Evolutionary conservation across 2,329 filamentous ascomycete genomes (phyloP).

Genomic region (Colletotrichum plurivorum): DNA sequence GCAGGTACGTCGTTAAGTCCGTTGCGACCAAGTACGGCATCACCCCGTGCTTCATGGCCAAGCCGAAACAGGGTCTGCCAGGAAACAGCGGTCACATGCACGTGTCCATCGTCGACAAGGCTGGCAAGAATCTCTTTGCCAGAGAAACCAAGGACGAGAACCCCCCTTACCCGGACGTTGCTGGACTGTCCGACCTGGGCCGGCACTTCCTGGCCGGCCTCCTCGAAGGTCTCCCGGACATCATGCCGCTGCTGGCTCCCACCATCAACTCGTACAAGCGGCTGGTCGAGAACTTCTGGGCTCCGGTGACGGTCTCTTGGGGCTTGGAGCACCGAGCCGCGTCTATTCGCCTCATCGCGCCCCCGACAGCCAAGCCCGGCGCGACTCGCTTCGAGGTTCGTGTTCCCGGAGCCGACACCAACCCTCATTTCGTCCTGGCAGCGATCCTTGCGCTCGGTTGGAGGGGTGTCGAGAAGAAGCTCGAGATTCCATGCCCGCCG

Average conservation of each 20-base stretch:
- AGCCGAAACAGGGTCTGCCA: constrained; percentile 89
- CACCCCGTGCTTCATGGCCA: constrained; percentile 98
- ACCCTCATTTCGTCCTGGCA: constrained; percentile 88
- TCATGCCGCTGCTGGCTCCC: constrained; percentile 95
- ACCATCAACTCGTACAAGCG: constrained; percentile 99
- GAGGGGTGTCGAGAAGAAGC: constrained; percentile 92
- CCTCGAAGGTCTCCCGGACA: constrained; percentile 88
- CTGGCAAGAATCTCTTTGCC: constrained; percentile 88
- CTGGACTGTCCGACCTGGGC: constrained; percentile 86
- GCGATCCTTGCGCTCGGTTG: constrained; percentile 91
- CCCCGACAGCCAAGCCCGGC: constrained; percentile 86
- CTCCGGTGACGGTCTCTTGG: constrained; percentile 97
- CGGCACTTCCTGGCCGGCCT: constrained; percentile 94
- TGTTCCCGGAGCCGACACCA: constrained; percentile 94
- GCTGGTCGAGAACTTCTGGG: constrained; percentile 99
- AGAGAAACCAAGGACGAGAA: constrained; percentile 77
- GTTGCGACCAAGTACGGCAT: constrained; percentile 90
- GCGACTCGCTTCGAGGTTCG: constrained; percentile 94
- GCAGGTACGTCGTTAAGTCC: constrained; percentile 86
- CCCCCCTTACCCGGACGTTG: constrained; percentile 81
- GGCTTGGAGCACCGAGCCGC: constrained; percentile 95
- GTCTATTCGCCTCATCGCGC: constrained; percentile 89
- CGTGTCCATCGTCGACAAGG: constrained; percentile 84
- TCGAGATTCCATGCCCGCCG: constrained; percentile 85
- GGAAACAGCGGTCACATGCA: constrained; percentile 98